Conservation (phyloP, 257 asterid genomes). For the Jaltomata sinuosa region DNA sequence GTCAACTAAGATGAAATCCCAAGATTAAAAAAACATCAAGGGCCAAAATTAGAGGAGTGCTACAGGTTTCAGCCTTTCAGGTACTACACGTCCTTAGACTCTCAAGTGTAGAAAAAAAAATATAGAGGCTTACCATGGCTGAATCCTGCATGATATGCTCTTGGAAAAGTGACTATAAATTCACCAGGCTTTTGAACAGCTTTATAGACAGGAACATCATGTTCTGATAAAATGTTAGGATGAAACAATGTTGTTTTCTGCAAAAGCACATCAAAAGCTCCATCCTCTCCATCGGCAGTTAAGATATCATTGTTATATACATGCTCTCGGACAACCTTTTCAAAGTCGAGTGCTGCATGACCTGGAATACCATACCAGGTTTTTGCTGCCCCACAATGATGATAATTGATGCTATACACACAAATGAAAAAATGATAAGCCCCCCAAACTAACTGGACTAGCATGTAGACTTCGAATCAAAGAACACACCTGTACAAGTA, state of each 20-base stretch:
- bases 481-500: slow-evolving; percentile 70
- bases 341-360: slow-evolving; percentile 77
- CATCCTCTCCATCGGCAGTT: slow-evolving; percentile 81
- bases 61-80: neutral
- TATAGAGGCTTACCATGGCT: slow-evolving; percentile 62
- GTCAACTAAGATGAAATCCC: neutral
- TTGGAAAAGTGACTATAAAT: slow-evolving; percentile 79
- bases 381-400: slow-evolving; percentile 97
- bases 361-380: slow-evolving; percentile 99
- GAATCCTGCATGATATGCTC: slow-evolving; percentile 98
- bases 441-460: neutral
- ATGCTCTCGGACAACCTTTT: slow-evolving; percentile 69
- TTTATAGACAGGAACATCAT: slow-evolving; percentile 80
- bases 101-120: neutral
- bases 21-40: neutral
- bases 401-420: slow-evolving; percentile 75
- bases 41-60: neutral
- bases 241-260: slow-evolving; percentile 96
- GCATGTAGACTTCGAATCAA: neutral
- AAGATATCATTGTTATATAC: slow-evolving; percentile 68
- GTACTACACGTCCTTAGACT: neutral
- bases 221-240: slow-evolving; percentile 68
- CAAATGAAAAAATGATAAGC: neutral
- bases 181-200: slow-evolving; percentile 99
- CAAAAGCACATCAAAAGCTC: slow-evolving; percentile 89